Percentiles rank a stretch among this genome's conserved stretches.
These are phyloP conservation scores for Ganoderma meredithae DNA, from an alignment of 1,284 basidiomycete genomes.

Conservation along the genomic window DNA sequence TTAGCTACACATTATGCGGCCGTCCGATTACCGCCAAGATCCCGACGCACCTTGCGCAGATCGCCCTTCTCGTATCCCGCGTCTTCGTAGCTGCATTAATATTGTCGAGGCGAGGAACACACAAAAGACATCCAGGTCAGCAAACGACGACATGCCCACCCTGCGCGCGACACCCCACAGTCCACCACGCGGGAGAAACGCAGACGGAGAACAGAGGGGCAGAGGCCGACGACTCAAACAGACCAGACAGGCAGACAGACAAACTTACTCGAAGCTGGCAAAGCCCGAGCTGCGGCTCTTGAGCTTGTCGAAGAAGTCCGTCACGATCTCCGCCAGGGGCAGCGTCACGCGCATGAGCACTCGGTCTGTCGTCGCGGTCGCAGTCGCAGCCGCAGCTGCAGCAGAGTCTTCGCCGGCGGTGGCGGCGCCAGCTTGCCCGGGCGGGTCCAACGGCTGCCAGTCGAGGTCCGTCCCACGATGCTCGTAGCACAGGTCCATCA, in stretches of 20 bases:
- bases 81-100: constrained; percentile 79
- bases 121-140: constrained; percentile 14
- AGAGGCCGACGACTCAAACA: background rate
- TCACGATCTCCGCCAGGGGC: constrained; percentile 92
- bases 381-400: background rate
- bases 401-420: background rate
- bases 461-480: constrained; percentile 83
- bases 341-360: constrained; percentile 83
- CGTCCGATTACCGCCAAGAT: background rate
- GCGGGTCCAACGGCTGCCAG: constrained; percentile 79
- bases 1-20: background rate
- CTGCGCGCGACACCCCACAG: background rate
- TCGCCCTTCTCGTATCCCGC: constrained; percentile 85
- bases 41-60: constrained; percentile 73
- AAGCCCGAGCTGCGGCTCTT: constrained; percentile 93
- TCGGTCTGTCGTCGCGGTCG: constrained; percentile 43
- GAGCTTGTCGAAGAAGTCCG: constrained; percentile 91
- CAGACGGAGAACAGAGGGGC: background rate
- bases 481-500: constrained; percentile 90
- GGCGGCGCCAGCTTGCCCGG: constrained; percentile 42
- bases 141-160: constrained; percentile 5
- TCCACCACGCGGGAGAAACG: background rate
- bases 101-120: background rate
- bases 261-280: constrained; percentile 87
- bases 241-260: background rate